These are phyloP conservation scores for Termitomyces sp. DNA, from an alignment of 768 basidiomycete genomes.

Conservation along the genomic window DNA sequence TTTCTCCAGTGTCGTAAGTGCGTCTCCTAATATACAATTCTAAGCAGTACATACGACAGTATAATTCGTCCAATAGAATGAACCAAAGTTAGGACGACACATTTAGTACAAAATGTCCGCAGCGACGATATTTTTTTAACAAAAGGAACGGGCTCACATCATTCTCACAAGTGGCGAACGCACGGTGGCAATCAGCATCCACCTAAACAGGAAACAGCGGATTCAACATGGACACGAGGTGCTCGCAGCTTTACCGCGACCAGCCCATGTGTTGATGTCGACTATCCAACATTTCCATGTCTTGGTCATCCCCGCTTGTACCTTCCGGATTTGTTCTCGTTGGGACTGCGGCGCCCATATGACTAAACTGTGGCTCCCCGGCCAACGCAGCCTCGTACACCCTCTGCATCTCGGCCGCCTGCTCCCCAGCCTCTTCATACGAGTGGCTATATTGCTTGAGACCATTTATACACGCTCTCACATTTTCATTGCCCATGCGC, in stretches of 20 bases:
- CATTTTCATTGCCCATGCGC: constrained; percentile 78
- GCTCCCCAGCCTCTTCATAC: constrained; percentile 82
- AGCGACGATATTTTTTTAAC: not conserved
- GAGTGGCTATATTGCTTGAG: constrained; percentile 86
- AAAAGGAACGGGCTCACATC: not conserved
- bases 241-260: not conserved
- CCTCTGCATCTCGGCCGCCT: constrained; percentile 66
- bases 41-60: not conserved
- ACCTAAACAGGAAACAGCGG: not conserved
- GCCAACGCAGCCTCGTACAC: constrained; percentile 37
- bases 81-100: not conserved
- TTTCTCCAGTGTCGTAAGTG: not conserved
- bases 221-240: not conserved
- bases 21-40: not conserved
- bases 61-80: not conserved
- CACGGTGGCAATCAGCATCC: not conserved
- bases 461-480: constrained; percentile 77
- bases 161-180: not conserved
- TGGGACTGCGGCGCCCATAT: constrained; percentile 41
- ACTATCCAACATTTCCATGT: constrained; percentile 11
- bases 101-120: not conserved
- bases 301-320: constrained; percentile 12
- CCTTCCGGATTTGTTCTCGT: constrained; percentile 25
- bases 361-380: constrained; percentile 42
- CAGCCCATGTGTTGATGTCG: constrained; percentile 8